Conservation (phyloP, 768 basidiomycete genomes). For the Termitomyces sp. region DNA sequence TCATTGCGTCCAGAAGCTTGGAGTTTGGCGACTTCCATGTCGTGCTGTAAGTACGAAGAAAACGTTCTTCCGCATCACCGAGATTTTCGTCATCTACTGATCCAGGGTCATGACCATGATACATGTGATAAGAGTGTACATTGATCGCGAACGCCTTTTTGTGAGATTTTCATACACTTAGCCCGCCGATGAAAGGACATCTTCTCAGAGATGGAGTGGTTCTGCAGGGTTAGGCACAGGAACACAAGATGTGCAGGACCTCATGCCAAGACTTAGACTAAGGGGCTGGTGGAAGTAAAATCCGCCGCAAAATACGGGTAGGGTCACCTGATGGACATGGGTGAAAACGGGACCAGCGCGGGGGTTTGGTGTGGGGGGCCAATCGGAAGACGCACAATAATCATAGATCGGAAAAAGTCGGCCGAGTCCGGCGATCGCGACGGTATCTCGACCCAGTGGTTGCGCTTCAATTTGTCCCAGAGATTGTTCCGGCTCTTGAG, state of each 20-base stretch:
- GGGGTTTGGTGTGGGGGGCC: not conserved
- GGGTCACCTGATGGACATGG: not conserved
- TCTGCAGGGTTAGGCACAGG: not conserved
- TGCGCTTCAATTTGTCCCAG: not conserved
- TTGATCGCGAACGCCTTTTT: not conserved
- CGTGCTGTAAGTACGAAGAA: too few relatives aligned
- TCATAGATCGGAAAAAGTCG: constrained; percentile 12
- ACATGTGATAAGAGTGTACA: not conserved
- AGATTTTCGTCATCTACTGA: not conserved
- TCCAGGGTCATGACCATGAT: not conserved
- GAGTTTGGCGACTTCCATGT: too few relatives aligned
- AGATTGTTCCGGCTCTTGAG: constrained; percentile 1
- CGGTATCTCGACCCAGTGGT: not conserved
- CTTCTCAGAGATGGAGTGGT: not conserved
- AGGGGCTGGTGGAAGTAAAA: not conserved
- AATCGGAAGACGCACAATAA: constrained; percentile 4
- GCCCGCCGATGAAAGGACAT: not conserved
- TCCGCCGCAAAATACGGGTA: not conserved
- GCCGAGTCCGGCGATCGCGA: constrained; percentile 10
- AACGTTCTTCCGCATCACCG: not conserved
- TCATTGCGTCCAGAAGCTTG: not conserved
- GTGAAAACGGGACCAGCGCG: not conserved
- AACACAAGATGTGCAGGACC: not conserved
- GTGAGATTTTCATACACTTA: not conserved
- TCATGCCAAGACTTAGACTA: not conserved